phyloP scores from a whole-genome alignment of 306 rosid species.

The Inga laurina region DNA sequence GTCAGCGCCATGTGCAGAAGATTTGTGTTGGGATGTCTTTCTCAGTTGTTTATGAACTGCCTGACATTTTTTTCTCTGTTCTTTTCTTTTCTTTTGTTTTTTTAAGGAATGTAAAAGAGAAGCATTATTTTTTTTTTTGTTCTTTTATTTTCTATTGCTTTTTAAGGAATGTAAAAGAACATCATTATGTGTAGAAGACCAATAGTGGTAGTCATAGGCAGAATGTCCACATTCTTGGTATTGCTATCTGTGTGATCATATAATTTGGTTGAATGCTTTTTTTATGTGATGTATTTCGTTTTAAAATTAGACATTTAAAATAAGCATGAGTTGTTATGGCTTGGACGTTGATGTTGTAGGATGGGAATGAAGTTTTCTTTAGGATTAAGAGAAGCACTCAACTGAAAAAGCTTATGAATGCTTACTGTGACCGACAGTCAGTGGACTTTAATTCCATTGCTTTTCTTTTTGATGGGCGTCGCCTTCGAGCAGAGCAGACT shows the following conservation, averaged over 20 bases:
- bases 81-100: too few relatives aligned
- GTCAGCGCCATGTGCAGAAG: not conserved
- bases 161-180: not conserved
- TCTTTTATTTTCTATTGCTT: too few relatives aligned
- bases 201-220: not conserved
- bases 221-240: not conserved
- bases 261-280: not conserved
- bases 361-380: conserved; percentile 83
- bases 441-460: conserved; percentile 75
- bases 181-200: not conserved
- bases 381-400: conserved; percentile 80
- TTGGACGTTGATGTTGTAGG: conserved; percentile 41
- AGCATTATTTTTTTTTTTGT: not conserved
- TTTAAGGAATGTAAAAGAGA: too few relatives aligned
- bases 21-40: not conserved
- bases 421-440: conserved; percentile 75
- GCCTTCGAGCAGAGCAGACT: conserved; percentile 76
- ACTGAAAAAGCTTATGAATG: conserved; percentile 75
- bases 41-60: not conserved
- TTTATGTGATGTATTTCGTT: not conserved
- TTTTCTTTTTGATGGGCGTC: conserved; percentile 77
- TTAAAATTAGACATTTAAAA: not conserved
- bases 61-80: not conserved
- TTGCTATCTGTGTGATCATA: not conserved
- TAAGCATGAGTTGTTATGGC: not conserved